phyloP scores from a whole-genome alignment of 345 rosid genomes.

The Crucihimalaya himalaica region DNA sequence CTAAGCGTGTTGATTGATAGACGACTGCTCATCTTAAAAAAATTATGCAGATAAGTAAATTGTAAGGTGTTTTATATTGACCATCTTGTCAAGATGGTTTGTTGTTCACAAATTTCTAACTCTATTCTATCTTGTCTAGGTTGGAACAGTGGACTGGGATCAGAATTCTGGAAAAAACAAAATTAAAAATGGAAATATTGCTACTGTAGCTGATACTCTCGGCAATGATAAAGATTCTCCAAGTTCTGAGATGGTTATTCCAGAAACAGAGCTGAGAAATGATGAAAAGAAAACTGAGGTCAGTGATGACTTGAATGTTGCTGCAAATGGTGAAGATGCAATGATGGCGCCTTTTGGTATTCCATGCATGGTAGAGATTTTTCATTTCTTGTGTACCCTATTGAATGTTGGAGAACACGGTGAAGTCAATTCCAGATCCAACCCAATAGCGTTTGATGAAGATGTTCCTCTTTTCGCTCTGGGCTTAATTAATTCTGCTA shows the following conservation, averaged over 20 bases:
- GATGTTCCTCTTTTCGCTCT: constrained; percentile 77
- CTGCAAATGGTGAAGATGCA: constrained; percentile 45
- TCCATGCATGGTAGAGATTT: constrained; percentile 76
- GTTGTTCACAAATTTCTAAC: constrained; percentile 25
- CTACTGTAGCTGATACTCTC: constrained; percentile 42
- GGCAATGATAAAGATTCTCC: constrained; percentile 30
- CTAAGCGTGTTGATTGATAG: constrained; percentile 4
- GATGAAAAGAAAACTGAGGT: constrained; percentile 42
- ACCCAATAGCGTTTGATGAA: constrained; percentile 74
- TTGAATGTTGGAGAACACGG: constrained; percentile 58
- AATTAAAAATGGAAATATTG: constrained; percentile 50
- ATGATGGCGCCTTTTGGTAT: constrained; percentile 70
- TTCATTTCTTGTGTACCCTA: constrained; percentile 68
- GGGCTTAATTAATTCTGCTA: constrained; percentile 70
- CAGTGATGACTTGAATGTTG: constrained; percentile 39
- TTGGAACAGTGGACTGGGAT: constrained; percentile 47
- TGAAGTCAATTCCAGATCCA: constrained; percentile 55
- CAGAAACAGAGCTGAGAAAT: constrained; percentile 32
- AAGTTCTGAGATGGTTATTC: constrained; percentile 36
- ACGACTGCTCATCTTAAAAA: constrained; percentile 8
- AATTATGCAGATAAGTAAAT: constrained; percentile 14
- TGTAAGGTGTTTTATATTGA: constrained; percentile 18
- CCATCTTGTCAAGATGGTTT: background rate
- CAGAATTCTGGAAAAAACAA: constrained; percentile 40
- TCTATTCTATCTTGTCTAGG: constrained; percentile 42